Evolutionary conservation across 345 rosid species (phyloP).

Genomic region (Camelina hispida): DNA sequence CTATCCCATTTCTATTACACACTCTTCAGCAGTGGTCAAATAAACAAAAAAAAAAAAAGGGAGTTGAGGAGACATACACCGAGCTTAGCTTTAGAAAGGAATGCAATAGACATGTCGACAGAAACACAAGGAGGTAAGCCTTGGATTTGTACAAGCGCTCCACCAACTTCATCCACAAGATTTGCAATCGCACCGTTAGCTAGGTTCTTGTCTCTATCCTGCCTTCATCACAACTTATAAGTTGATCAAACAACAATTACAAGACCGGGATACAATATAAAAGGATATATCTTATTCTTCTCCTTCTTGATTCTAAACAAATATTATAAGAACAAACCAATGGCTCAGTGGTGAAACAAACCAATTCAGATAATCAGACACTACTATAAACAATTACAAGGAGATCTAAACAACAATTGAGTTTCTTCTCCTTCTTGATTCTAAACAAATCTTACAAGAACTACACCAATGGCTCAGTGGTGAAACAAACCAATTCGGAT

Average conservation of each 20-base stretch:
- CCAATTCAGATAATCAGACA: background rate
- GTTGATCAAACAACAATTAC: background rate
- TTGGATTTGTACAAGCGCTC: slow-evolving; percentile 59
- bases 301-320: too few species aligned
- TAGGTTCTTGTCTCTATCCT: slow-evolving; percentile 77
- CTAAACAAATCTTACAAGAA: too few species aligned
- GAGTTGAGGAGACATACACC: slow-evolving; percentile 50
- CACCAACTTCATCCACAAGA: slow-evolving; percentile 92
- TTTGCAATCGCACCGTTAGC: slow-evolving; percentile 83
- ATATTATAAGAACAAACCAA: too few species aligned
- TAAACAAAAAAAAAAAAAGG: background rate
- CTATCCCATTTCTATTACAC: slow-evolving; percentile 53
- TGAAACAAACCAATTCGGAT: slow-evolving; percentile 2
- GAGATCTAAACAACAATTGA: too few species aligned
- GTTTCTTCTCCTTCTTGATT: too few species aligned
- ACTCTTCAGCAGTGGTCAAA: slow-evolving; percentile 22
- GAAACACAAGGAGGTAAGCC: slow-evolving; percentile 77
- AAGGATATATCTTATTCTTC: background rate
- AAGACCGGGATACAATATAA: background rate
- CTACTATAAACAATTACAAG: background rate
- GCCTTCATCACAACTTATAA: slow-evolving; percentile 28
- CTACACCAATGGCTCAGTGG: background rate
- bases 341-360: background rate
- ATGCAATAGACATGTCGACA: slow-evolving; percentile 86
- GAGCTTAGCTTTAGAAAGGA: slow-evolving; percentile 68